Evolutionary conservation across 176 grass and related monocot genomes (phyloP), one percentile per base, ranked within the genome.

Genomic region (Aegilops sharonensis): DNA sequence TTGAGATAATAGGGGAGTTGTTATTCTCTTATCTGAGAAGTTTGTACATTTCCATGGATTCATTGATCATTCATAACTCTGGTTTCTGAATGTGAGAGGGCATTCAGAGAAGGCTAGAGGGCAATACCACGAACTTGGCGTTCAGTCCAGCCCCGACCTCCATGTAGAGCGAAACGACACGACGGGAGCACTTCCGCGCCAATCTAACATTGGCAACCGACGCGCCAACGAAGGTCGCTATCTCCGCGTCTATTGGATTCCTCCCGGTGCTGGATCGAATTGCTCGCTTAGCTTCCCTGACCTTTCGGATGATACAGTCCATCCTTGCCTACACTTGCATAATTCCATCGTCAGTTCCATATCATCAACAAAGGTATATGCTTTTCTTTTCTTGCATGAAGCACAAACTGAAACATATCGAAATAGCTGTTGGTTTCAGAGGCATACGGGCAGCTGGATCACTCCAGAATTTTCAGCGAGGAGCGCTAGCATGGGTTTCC

Each of bases 401-500:
- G 36, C 11, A 57, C 15, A 42, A 62, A 21, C 1, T 4, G 12
- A 29, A 35, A 9, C 64, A 78, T 37, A 59, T 18, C 3, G 13
- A 74, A 77, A 13, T 78, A 9, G 27, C 4, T 56, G 64, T 77
- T 77, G 45, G 14, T 66, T 87, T 66, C 13, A 90, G 86, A 71
- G 45, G 77, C 86, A 43, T 98, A 98, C 95, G 29, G 93, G 92
- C 59, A 98, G 80, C 61, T 92, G 81, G 60, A 95, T 86, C 48
- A 88, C 75, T 75, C 90, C 94, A 64, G 90, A 88, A 62, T 91
- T 83, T 31, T 89, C 85, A 21, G 61, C 90, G 12, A 98, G 88
- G 32, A 90, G 75, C 27, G 91, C 86, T 61, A 95, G 78, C 84
- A 95, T 93, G 60, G 91, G 82, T 85, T 95, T 98, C 85, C 90